phyloP scores from a whole-genome alignment of 805 yeast genomes.

The Candida alai region DNA sequence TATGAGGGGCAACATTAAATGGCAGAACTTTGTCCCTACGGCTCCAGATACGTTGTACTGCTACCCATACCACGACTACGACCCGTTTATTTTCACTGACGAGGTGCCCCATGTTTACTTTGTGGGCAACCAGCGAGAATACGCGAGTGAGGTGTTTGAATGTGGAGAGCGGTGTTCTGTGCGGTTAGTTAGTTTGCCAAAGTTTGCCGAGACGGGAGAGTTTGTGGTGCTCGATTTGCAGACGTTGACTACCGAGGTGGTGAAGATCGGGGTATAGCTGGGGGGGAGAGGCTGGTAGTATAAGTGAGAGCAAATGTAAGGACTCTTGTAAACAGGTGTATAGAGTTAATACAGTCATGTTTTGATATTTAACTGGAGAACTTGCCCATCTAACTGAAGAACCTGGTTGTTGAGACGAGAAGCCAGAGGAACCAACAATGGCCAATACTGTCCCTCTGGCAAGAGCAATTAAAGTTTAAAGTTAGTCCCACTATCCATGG shows the following conservation, averaged over 20 bases:
- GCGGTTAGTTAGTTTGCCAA: conserved; percentile 65
- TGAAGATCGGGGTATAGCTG: conserved; percentile 27
- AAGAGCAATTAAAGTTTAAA: too few relatives aligned
- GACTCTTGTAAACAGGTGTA: too few relatives aligned
- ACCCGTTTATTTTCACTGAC: conserved; percentile 69
- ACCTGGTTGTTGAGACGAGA: too few relatives aligned
- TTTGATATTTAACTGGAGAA: too few relatives aligned
- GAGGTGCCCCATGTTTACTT: conserved; percentile 85
- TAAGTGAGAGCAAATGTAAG: too few relatives aligned
- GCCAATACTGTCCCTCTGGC: too few relatives aligned
- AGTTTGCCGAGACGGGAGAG: conserved; percentile 62
- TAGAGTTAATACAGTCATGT: too few relatives aligned
- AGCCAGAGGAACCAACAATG: too few relatives aligned
- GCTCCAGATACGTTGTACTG: conserved; percentile 95
- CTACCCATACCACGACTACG: conserved; percentile 71
- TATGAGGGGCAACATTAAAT: conserved; percentile 63
- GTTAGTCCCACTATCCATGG: too few relatives aligned
- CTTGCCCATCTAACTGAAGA: too few relatives aligned
- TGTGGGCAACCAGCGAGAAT: conserved; percentile 77
- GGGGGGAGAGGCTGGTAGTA: too few relatives aligned
- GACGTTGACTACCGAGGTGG: conserved; percentile 43
- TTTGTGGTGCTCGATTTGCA: conserved; percentile 20
- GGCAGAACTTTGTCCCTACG: conserved; percentile 91
- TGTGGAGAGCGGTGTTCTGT: conserved; percentile 25
- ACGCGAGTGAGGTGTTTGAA: conserved; percentile 40